These are phyloP conservation scores for Tylopilus rubrobrunneus DNA, from an alignment of 768 basidiomycete species.

Conservation along the genomic window DNA sequence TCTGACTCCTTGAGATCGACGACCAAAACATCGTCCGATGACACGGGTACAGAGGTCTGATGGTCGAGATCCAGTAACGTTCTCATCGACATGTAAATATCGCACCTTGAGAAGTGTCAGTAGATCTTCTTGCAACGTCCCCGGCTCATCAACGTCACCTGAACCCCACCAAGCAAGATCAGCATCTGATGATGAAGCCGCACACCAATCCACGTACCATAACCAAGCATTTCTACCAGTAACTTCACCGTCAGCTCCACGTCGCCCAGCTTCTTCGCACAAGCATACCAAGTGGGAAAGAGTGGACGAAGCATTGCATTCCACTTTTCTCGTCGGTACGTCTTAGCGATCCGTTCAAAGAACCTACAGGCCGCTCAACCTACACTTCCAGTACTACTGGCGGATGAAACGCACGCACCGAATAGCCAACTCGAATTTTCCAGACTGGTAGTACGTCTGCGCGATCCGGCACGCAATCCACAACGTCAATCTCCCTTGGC, in stretches of 20 bases:
- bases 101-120: slow-evolving; percentile 65
- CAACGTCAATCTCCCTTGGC: slow-evolving; percentile 79
- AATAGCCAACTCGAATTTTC: slow-evolving; percentile 84
- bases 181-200: background rate
- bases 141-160: slow-evolving; percentile 44
- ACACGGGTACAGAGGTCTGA: slow-evolving; percentile 69
- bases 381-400: background rate
- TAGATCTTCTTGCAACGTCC: slow-evolving; percentile 63
- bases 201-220: slow-evolving; percentile 45
- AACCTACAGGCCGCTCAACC: slow-evolving; percentile 47
- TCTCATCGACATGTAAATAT: background rate
- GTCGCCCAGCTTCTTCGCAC: slow-evolving; percentile 73
- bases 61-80: background rate
- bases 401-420: slow-evolving; percentile 41
- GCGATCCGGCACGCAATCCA: slow-evolving; percentile 92
- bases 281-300: slow-evolving; percentile 76
- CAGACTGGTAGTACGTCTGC: slow-evolving; percentile 73
- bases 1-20: slow-evolving; percentile 61
- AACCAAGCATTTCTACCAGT: slow-evolving; percentile 79
- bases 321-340: slow-evolving; percentile 87
- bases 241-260: slow-evolving; percentile 72
- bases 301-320: slow-evolving; percentile 67
- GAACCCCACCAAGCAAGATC: slow-evolving; percentile 25
- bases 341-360: slow-evolving; percentile 88
- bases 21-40: slow-evolving; percentile 50